Percentiles rank a stretch among this genome's conserved stretches.
Conservation (phyloP, 495 filamentous ascomycete genomes). For the Cenococcum geophilum region DNA sequence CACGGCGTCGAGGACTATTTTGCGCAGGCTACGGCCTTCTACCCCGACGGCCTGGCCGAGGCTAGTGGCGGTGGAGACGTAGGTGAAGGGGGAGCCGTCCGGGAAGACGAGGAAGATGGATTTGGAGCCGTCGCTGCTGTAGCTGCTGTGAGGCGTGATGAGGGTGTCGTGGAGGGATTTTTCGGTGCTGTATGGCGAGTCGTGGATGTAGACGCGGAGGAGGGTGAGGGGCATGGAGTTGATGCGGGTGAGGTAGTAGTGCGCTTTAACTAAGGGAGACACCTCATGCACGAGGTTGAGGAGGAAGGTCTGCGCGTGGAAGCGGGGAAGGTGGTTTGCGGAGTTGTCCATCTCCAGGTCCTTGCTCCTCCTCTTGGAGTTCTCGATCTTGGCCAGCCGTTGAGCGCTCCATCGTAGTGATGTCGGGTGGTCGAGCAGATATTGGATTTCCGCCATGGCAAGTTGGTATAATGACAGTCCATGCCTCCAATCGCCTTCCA, state of each 20-base stretch:
- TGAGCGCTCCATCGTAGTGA: constrained; percentile 72
- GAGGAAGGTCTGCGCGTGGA: constrained; percentile 71
- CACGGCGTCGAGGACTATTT: constrained; percentile 64
- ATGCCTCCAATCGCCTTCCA: constrained; percentile 76
- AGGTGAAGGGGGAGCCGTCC: constrained; percentile 66
- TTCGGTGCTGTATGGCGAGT: constrained; percentile 61
- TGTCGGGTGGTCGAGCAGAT: constrained; percentile 69
- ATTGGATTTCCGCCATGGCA: constrained; percentile 71
- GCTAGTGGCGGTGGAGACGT: constrained; percentile 54
- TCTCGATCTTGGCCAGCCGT: constrained; percentile 44
- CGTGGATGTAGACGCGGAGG: constrained; percentile 66
- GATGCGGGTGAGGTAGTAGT: constrained; percentile 67
- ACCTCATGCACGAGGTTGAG: constrained; percentile 64
- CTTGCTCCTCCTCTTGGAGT: constrained; percentile 13
- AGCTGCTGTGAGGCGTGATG: neutral
- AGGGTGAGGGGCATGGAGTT: constrained; percentile 58
- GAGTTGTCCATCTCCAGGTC: constrained; percentile 39
- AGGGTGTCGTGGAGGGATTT: constrained; percentile 37
- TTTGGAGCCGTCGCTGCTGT: constrained; percentile 45
- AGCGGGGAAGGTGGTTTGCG: constrained; percentile 55
- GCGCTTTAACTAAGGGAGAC: constrained; percentile 67
- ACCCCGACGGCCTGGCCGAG: constrained; percentile 42
- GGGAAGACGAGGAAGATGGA: constrained; percentile 76
- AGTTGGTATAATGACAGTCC: constrained; percentile 72
- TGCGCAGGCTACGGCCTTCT: constrained; percentile 58